Evolutionary conservation across 306 rosid species (phyloP), one percentile per base, ranked within the genome.

Genomic region (Citrullus amarus): DNA sequence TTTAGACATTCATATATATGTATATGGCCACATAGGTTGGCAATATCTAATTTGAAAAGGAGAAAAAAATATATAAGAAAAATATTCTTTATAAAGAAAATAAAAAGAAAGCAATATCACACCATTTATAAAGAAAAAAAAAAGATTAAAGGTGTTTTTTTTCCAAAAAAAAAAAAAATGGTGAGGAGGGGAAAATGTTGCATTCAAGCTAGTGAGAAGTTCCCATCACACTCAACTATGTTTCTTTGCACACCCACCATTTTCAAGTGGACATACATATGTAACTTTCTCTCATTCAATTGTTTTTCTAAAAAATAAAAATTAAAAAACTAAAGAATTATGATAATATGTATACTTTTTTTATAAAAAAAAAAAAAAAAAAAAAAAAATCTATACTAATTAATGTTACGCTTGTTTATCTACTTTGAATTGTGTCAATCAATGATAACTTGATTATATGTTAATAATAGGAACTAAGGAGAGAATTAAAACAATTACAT

Each of bases 131-230:
- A 60, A 60, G 17, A 11, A 13, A 14, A 30, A 12, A 28, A 34
- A 12, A 6, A 28, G 16, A 18, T 36, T 66, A 36, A 69, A 63
- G n/a, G 30, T 66, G n/a, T 6, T 20, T 43, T 39, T 67, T 2
- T n/a, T 9, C 8, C 36, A 15, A 1, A 43, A 9, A 43, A 44
- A 12, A 48, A n/a, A n/a, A n/a, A 48, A 48, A 39, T 39, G 75
- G 75, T 9, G 75, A 43, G 75, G 75, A 41, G 76, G 57, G 57
- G 76, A 71, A 44, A 71, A 38, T 48, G 58, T 71, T 48, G 39
- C 76, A 71, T 72, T 72, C 77, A 72, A 72, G 43, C 5, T 34
- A 72, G 77, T 72, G 57, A 70, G 76, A 70, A 70, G 76, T 57
- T 46, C 38, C 56, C 17, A 20, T 70, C 76, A 70, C 76, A 43